Evolutionary conservation across 352 stramenopile genomes (phyloP).

Genomic region (Pythium aristosporum): DNA sequence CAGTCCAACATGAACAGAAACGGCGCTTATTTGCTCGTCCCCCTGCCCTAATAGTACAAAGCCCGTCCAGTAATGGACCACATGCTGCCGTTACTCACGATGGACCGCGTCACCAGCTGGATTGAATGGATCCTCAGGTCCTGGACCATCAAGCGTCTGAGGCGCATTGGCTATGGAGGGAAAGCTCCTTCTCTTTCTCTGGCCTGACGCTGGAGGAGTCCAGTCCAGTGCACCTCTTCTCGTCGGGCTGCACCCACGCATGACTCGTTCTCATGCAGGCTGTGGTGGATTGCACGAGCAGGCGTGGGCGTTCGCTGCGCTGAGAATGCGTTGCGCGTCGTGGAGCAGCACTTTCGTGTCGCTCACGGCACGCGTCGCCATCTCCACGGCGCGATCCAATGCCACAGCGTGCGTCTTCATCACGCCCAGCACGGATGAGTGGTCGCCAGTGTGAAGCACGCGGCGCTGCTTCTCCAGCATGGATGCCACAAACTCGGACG

Average conservation of each 20-base stretch:
- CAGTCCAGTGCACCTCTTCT: too few relatives aligned
- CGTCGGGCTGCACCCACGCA: too few relatives aligned
- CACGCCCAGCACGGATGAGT: conserved; percentile 3
- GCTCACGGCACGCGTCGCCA: conserved; percentile 3
- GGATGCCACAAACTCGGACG: conserved; percentile 17
- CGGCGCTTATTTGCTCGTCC: background rate
- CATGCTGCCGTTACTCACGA: background rate
- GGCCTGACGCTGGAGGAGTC: too few relatives aligned
- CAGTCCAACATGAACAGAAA: background rate
- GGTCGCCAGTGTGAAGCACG: background rate
- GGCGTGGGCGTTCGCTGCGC: conserved; percentile 6
- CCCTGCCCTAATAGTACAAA: background rate
- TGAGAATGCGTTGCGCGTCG: conserved; percentile 10
- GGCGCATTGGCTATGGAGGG: too few relatives aligned
- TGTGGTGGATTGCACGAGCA: background rate
- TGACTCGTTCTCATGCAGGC: too few relatives aligned
- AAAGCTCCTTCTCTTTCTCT: too few relatives aligned
- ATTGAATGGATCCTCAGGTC: too few relatives aligned
- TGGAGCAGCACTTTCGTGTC: conserved; percentile 6
- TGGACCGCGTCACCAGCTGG: too few relatives aligned
- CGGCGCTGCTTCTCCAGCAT: background rate
- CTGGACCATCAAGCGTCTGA: too few relatives aligned
- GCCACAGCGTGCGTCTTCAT: conserved; percentile 3
- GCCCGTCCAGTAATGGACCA: background rate
- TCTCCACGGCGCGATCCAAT: conserved; percentile 19